Evolutionary conservation across 179 eudicot genomes (phyloP), one percentile per base, ranked within the genome.

Genomic region (Beta lomatogona): DNA sequence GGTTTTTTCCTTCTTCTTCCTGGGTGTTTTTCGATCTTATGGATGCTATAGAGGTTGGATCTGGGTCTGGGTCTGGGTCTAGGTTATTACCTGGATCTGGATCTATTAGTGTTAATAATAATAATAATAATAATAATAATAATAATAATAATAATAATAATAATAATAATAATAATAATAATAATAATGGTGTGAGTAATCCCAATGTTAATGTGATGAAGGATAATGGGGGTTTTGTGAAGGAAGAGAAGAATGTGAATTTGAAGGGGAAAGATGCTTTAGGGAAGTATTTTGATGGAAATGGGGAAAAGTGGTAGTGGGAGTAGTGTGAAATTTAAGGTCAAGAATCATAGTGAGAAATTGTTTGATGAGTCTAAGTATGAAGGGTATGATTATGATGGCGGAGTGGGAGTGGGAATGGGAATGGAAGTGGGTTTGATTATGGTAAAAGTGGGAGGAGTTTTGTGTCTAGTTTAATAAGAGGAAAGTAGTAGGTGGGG

Each of bases 1-100:
- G 89, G 0, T 79, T 87, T 12, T 91, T 87, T 77, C 82, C 88
- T 74, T 89, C 97, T 36, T 85, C 98, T 46, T 94, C 98, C 7
- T 94, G 98, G 98, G 80, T 90, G 45, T 94, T 89, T 80, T 94
- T 89, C 80, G 96, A 90, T 8, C 88, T 88, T 45, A 93, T 94
- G 95, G 95, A 94, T 31, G 60, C 95, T 45, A 93, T 94, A 94
- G 95, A 92, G 55, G 82, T 83, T 21, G 94, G 97, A 36, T 58
- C 93, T 22, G 57, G 63, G 11, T 61, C 45, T 19, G 83, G 78
- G 55, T 65, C 79, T 12, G 64, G 63, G 11, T 61, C 52, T 22
- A 81, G 78, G 55, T 65, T 75, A 5, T 25, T 4, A 59, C 11
- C 64, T 59, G 64, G 64, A 6, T 8, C 21, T 11, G 75, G 31